These are phyloP conservation scores for Gliomastix tumulicola DNA, from an alignment of 2,329 filamentous ascomycete species.

Conservation along the genomic window DNA sequence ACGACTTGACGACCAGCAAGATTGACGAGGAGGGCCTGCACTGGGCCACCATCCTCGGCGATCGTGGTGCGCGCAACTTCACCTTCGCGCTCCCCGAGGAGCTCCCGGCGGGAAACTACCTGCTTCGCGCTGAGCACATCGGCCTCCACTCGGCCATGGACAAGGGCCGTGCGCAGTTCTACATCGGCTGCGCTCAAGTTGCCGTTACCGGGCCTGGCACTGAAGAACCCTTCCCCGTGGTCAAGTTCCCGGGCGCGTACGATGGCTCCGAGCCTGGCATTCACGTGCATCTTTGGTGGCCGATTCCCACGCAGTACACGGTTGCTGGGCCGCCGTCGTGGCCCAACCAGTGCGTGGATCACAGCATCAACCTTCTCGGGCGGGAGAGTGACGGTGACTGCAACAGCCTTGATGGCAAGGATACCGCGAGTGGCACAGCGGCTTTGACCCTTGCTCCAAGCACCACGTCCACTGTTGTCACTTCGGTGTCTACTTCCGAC, in stretches of 20 bases:
- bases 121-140: constrained; percentile 20
- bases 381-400: constrained; percentile 19
- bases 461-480: background rate
- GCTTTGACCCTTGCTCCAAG: background rate
- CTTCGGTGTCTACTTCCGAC: no score
- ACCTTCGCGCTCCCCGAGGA: constrained; percentile 10
- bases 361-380: constrained; percentile 18
- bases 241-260: constrained; percentile 19
- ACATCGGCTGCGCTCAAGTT: constrained; percentile 14
- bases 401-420: constrained; percentile 11
- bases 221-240: constrained; percentile 11
- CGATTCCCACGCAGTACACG: constrained; percentile 14
- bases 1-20: constrained; percentile 12
- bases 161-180: constrained; percentile 22
- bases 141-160: constrained; percentile 18
- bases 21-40: constrained; percentile 13
- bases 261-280: constrained; percentile 17
- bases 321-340: constrained; percentile 17
- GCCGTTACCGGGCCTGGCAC: constrained; percentile 10
- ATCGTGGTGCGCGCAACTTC: constrained; percentile 15
- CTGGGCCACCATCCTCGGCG: constrained; percentile 13
- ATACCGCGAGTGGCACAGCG: no score
- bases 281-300: constrained; percentile 19
- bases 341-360: constrained; percentile 19
- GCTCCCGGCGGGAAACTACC: constrained; percentile 13